Evolutionary conservation across 345 rosid genomes (phyloP).

Genomic region (Hibiscus trionum): DNA sequence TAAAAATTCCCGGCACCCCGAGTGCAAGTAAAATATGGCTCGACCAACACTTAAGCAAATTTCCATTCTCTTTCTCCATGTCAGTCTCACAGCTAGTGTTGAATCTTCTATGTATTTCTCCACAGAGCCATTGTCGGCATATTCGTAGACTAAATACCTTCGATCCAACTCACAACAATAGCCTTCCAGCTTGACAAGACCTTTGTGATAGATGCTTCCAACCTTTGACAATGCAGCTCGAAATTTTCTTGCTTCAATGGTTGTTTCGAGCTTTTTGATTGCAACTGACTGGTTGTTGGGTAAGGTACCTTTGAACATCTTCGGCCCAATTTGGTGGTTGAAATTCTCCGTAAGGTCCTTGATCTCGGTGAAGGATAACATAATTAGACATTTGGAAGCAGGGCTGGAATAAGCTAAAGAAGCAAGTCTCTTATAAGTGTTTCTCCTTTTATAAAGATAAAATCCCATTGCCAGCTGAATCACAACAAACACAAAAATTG

Average conservation of each 20-base stretch:
- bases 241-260: constrained; percentile 52
- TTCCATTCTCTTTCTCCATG: constrained; percentile 61
- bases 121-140: constrained; percentile 50
- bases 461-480: constrained; percentile 47
- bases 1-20: constrained; percentile 63
- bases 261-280: constrained; percentile 45
- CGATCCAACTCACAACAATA: constrained; percentile 56
- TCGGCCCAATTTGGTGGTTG: constrained; percentile 46
- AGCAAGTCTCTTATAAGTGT: constrained; percentile 32
- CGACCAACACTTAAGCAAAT: constrained; percentile 55
- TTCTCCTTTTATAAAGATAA: constrained; percentile 43
- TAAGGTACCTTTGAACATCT: constrained; percentile 55
- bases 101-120: constrained; percentile 48
- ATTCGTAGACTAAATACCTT: constrained; percentile 62
- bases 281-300: constrained; percentile 41
- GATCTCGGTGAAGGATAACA: constrained; percentile 55
- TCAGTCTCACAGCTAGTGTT: constrained; percentile 39
- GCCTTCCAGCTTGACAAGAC: constrained; percentile 63
- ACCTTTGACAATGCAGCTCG: constrained; percentile 54
- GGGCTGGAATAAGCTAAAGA: constrained; percentile 27
- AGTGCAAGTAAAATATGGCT: constrained; percentile 67
- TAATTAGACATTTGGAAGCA: constrained; percentile 44
- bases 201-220: constrained; percentile 75
- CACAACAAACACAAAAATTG: constrained; percentile 34
- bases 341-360: constrained; percentile 48